Evolutionary conservation across 106 monocot species (phyloP).

Genomic region (Dendrobium catenatum): DNA sequence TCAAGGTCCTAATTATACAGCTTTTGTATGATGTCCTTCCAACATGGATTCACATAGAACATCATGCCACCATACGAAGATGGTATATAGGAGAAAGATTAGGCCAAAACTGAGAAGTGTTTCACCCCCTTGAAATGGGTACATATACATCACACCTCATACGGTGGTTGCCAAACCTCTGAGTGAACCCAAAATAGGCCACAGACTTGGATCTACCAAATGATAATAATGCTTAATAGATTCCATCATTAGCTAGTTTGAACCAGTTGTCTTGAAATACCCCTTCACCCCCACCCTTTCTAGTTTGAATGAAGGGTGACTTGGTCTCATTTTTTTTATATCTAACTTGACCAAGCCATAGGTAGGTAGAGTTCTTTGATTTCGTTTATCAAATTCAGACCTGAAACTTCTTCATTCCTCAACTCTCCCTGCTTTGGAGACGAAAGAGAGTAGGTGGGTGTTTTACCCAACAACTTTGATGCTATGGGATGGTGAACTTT

Average conservation of each 20-base stretch:
- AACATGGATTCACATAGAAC: slow-evolving; percentile 2
- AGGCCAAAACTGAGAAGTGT: background rate
- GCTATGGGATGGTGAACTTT: slow-evolving; percentile 1
- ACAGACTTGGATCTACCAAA: slow-evolving; percentile 21
- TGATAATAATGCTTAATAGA: slow-evolving; percentile 26
- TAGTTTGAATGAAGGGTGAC: background rate
- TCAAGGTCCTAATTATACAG: background rate
- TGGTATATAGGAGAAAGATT: slow-evolving; percentile 7
- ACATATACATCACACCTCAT: slow-evolving; percentile 12
- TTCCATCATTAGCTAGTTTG: slow-evolving; percentile 1
- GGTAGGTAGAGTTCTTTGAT: background rate
- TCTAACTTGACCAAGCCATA: background rate
- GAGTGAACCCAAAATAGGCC: slow-evolving; percentile 26
- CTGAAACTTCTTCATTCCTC: background rate
- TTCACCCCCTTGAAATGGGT: background rate
- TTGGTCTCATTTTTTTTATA: background rate
- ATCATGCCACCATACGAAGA: background rate
- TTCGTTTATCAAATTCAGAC: background rate
- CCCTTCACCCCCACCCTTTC: slow-evolving; percentile 4
- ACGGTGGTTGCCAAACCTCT: slow-evolving; percentile 25
- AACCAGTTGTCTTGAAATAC: background rate
- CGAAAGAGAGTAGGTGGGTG: background rate
- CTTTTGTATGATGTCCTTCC: slow-evolving; percentile 11
- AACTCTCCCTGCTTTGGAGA: background rate
- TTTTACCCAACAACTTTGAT: slow-evolving; percentile 6